These are phyloP conservation scores for Rubia tinctorum DNA, from an alignment of 305 asterid genomes.

Conservation along the genomic window DNA sequence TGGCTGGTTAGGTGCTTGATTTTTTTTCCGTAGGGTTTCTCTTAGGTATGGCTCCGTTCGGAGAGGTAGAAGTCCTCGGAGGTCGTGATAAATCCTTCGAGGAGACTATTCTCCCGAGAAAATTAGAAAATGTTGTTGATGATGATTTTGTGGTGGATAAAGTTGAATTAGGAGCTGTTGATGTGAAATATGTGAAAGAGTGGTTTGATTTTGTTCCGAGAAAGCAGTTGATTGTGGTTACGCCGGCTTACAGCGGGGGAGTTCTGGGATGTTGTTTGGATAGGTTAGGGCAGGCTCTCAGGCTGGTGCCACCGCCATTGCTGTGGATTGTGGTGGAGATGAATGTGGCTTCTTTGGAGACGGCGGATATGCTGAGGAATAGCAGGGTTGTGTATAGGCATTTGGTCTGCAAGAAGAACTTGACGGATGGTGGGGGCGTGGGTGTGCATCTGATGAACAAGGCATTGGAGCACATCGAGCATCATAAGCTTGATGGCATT, in stretches of 20 bases:
- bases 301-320: conserved; percentile 67
- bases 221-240: conserved; percentile 73
- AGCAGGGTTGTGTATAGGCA: conserved; percentile 81
- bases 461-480: conserved; percentile 89
- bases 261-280: conserved; percentile 72
- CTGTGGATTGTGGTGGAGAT: conserved; percentile 98
- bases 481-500: conserved; percentile 85
- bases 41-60: conserved; percentile 81
- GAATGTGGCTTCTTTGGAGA: conserved; percentile 66
- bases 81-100: conserved; percentile 12
- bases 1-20: conserved; percentile 57
- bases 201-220: conserved; percentile 38
- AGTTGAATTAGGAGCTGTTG: conserved; percentile 38
- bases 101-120: neutral
- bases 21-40: conserved; percentile 75
- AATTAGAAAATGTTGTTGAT: conserved; percentile 8
- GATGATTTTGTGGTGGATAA: conserved; percentile 36
- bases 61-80: conserved; percentile 37
- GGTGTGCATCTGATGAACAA: conserved; percentile 86
- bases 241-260: conserved; percentile 70
- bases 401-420: conserved; percentile 63
- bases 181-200: conserved; percentile 25
- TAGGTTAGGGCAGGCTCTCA: conserved; percentile 81
- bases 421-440: conserved; percentile 65
- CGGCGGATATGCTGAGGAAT: conserved; percentile 75